A percentile compares a stretch with the other conserved stretches of the same genome.
phyloP scores from a whole-genome alignment of 2,329 filamentous ascomycete species.

The Fusarium equiseti region DNA sequence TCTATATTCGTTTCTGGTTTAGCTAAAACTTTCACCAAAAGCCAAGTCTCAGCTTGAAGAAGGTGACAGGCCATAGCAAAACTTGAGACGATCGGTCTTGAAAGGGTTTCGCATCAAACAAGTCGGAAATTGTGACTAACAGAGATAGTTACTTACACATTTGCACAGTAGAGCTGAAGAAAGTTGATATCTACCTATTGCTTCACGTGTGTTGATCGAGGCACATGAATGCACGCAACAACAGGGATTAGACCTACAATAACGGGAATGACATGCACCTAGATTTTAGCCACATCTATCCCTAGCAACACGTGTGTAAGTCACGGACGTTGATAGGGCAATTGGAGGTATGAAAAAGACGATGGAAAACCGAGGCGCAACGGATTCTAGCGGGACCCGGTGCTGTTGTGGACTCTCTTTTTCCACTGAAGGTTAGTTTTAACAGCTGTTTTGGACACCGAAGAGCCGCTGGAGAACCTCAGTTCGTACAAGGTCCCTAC shows the following conservation, averaged over 20 bases:
- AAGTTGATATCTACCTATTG: background rate
- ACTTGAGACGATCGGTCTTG: background rate
- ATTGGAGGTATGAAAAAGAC: constrained; percentile 12
- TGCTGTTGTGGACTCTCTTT: constrained; percentile 13
- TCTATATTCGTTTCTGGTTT: constrained; percentile 23
- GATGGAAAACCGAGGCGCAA: constrained; percentile 13
- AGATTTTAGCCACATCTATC: constrained; percentile 18
- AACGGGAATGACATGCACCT: constrained; percentile 31
- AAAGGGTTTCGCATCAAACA: background rate
- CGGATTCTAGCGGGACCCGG: constrained; percentile 5
- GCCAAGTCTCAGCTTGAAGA: constrained; percentile 13
- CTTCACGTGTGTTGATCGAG: constrained; percentile 34
- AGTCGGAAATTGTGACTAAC: background rate
- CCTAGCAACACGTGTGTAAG: constrained; percentile 34
- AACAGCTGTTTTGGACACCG: constrained; percentile 19
- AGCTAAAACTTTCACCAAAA: constrained; percentile 23
- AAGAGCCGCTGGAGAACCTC: constrained; percentile 25
- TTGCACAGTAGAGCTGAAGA: background rate
- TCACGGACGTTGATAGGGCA: constrained; percentile 36
- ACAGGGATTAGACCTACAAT: constrained; percentile 18
- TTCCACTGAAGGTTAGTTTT: constrained; percentile 24
- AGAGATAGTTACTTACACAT: background rate
- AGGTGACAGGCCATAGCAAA: background rate
- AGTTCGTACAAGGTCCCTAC: background rate
- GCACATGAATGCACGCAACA: constrained; percentile 29